Percentiles rank a stretch among this genome's conserved stretches.
Evolutionary conservation across 441 rosid species (phyloP).

Genomic region (Lepidium campestre): DNA sequence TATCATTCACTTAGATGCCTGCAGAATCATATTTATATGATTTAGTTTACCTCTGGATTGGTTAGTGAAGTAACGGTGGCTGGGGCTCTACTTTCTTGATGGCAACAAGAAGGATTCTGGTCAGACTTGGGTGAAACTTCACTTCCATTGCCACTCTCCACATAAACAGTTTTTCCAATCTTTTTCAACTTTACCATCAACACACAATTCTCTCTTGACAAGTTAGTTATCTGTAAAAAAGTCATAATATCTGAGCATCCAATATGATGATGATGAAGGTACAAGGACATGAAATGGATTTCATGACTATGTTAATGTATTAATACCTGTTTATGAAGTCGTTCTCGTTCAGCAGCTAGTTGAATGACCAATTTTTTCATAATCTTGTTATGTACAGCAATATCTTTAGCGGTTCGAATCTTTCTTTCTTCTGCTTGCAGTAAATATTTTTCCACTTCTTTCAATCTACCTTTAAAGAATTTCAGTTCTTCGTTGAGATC

Average conservation of each 20-base stretch:
- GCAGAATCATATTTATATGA: not conserved
- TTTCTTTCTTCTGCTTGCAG: constrained; percentile 70
- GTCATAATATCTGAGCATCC: not conserved
- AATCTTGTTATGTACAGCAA: constrained; percentile 53
- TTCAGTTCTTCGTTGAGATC: constrained; percentile 61
- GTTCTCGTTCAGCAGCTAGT: constrained; percentile 78
- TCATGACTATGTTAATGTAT: not conserved
- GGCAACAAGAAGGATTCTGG: constrained; percentile 1
- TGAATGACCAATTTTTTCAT: constrained; percentile 73
- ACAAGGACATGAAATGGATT: not conserved
- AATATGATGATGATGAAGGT: constrained; percentile 1
- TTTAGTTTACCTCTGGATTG: constrained; percentile 16
- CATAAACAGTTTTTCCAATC: constrained; percentile 27
- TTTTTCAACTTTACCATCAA: constrained; percentile 55
- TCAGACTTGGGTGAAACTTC: constrained; percentile 11
- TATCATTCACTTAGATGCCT: not conserved
- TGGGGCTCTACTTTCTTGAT: constrained; percentile 20
- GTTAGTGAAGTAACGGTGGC: constrained; percentile 18
- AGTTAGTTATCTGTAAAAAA: constrained; percentile 50
- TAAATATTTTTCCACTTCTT: constrained; percentile 57
- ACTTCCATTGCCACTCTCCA: constrained; percentile 17
- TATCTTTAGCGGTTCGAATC: constrained; percentile 60
- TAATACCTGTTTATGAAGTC: constrained; percentile 76
- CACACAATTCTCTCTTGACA: constrained; percentile 53
- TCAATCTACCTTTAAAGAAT: constrained; percentile 62